phyloP scores from a whole-genome alignment of 768 basidiomycete genomes.

The Calocybe gangraenosa region DNA sequence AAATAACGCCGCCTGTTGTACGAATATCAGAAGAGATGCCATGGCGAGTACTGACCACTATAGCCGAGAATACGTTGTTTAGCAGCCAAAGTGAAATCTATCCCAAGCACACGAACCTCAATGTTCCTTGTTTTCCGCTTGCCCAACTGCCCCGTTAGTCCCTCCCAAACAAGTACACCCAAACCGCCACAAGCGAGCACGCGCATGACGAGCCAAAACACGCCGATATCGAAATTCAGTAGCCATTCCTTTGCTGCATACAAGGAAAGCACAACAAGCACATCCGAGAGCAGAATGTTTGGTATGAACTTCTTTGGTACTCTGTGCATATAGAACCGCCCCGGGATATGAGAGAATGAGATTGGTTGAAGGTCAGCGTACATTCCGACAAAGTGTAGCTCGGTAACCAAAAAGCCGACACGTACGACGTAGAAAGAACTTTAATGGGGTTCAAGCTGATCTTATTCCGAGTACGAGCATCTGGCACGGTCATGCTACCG shows the following conservation, averaged over 20 bases:
- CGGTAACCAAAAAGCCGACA: constrained; percentile 9
- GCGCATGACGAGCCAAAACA: constrained; percentile 75
- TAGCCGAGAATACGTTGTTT: background rate
- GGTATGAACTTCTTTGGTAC: constrained; percentile 51
- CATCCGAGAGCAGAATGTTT: constrained; percentile 55
- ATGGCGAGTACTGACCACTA: constrained; percentile 73
- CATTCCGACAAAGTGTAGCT: background rate
- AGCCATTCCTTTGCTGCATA: constrained; percentile 66
- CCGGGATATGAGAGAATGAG: too few species aligned
- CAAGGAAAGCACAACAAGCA: constrained; percentile 58
- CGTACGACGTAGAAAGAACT: constrained; percentile 53
- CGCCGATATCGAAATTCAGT: constrained; percentile 59
- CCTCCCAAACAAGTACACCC: constrained; percentile 59
- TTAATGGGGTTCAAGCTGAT: constrained; percentile 56
- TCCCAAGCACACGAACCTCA: constrained; percentile 45
- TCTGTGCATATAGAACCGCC: constrained; percentile 26
- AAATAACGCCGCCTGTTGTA: constrained; percentile 65
- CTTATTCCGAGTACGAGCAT: constrained; percentile 64
- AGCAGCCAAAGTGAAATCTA: constrained; percentile 8
- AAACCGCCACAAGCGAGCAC: constrained; percentile 71
- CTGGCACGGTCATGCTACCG: constrained; percentile 54
- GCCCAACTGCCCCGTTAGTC: constrained; percentile 45
- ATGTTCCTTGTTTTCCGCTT: constrained; percentile 42
- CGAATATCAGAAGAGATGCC: constrained; percentile 61
- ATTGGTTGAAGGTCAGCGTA: too few species aligned